Evolutionary conservation across 768 basidiomycete genomes (phyloP).

Genomic region (Trametes sanguinea): DNA sequence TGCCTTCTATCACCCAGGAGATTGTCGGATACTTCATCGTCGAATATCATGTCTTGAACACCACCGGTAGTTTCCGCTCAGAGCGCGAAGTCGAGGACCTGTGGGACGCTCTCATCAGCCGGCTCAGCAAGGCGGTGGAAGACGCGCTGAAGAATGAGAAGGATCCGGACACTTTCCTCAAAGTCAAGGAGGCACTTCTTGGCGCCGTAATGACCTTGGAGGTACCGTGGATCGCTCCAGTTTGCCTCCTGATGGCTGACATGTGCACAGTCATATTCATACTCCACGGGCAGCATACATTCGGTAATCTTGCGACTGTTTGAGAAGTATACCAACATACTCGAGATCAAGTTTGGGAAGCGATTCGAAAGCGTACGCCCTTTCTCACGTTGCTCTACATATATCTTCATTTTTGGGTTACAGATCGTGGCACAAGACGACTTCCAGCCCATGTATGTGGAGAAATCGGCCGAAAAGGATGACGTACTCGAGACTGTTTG

Average conservation of each 20-base stretch:
- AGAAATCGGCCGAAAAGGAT: conserved; percentile 61
- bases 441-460: conserved; percentile 81
- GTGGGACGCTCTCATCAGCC: conserved; percentile 83
- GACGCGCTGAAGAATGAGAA: conserved; percentile 69
- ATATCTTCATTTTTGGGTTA: not conserved
- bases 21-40: conserved; percentile 98
- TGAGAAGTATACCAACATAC: conserved; percentile 81
- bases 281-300: conserved; percentile 81
- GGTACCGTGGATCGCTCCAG: conserved; percentile 44
- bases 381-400: not conserved
- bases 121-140: conserved; percentile 74
- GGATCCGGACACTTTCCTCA: conserved; percentile 80
- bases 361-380: conserved; percentile 76
- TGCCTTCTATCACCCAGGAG: conserved; percentile 84
- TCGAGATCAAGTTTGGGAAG: conserved; percentile 78
- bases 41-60: conserved; percentile 88
- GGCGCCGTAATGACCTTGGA: conserved; percentile 91
- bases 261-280: conserved; percentile 71
- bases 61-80: conserved; percentile 88
- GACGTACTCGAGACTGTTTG: conserved; percentile 81
- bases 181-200: conserved; percentile 80
- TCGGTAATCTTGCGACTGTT: conserved; percentile 85
- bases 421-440: conserved; percentile 89
- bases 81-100: conserved; percentile 90
- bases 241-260: not conserved